Percentiles rank a stretch among this genome's conserved stretches.
Conservation (phyloP, 1,284 basidiomycete genomes). For the Fomes fomentarius region DNA sequence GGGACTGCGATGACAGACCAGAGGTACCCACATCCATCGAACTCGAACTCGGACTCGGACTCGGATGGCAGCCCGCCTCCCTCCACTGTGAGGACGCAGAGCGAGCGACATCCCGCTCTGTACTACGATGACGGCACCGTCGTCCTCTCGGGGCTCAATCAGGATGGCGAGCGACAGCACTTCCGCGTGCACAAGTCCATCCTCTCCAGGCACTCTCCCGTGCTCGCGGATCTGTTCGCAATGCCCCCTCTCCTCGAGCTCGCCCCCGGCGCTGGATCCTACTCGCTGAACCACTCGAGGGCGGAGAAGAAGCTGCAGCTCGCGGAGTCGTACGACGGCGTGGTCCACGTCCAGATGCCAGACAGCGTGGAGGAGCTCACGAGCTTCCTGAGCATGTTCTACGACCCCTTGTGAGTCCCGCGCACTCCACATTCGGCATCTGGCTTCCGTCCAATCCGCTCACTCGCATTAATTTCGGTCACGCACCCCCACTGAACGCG, state of each 20-base stretch:
- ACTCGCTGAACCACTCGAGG: too few relatives aligned
- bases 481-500: neutral
- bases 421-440: neutral
- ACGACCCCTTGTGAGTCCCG: slow-evolving; percentile 37
- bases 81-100: neutral
- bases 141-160: slow-evolving; percentile 30
- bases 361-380: slow-evolving; percentile 34
- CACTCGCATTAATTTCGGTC: neutral
- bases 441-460: slow-evolving; percentile 3
- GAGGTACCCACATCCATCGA: slow-evolving; percentile 4
- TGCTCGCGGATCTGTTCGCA: slow-evolving; percentile 35
- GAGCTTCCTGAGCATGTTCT: slow-evolving; percentile 34
- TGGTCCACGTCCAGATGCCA: slow-evolving; percentile 35
- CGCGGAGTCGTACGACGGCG: slow-evolving; percentile 34
- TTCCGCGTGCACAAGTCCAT: slow-evolving; percentile 36
- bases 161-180: slow-evolving; percentile 23
- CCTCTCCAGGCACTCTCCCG: slow-evolving; percentile 31
- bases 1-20: slow-evolving; percentile 13
- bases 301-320: slow-evolving; percentile 15
- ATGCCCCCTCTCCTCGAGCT: slow-evolving; percentile 28
- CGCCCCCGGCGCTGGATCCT: slow-evolving; percentile 19
- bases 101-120: slow-evolving; percentile 31
- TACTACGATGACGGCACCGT: slow-evolving; percentile 38
- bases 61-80: slow-evolving; percentile 3
- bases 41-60: slow-evolving; percentile 4